A percentile compares a stretch with the other conserved stretches of the same genome.
Conservation (phyloP, 495 filamentous ascomycete species). For the Xylaria nigripes region DNA sequence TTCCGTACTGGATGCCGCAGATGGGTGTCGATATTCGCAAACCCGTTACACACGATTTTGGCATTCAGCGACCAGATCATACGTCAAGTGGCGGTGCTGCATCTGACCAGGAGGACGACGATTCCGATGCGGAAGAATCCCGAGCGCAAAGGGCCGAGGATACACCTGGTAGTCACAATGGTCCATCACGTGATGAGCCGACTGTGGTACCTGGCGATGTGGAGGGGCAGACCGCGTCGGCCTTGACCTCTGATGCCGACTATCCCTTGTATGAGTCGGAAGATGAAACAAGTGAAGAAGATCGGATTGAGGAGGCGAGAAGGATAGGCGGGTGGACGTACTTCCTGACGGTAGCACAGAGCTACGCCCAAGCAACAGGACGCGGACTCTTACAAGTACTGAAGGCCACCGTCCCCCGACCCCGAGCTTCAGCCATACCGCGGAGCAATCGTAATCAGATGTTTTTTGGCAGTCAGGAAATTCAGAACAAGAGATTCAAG, state of each 20-base stretch:
- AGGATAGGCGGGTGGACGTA: constrained; percentile 65
- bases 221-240: constrained; percentile 39
- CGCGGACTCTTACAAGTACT: constrained; percentile 38
- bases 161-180: constrained; percentile 18
- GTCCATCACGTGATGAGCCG: constrained; percentile 27
- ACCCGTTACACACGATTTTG: constrained; percentile 73
- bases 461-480: constrained; percentile 37
- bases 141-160: constrained; percentile 7
- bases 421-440: constrained; percentile 53
- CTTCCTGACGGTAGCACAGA: constrained; percentile 43
- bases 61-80: constrained; percentile 71
- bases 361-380: constrained; percentile 21
- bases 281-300: constrained; percentile 61
- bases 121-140: constrained; percentile 47
- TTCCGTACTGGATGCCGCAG: constrained; percentile 96
- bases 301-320: constrained; percentile 62
- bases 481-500: constrained; percentile 62
- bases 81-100: constrained; percentile 70
- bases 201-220: constrained; percentile 32
- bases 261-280: constrained; percentile 93
- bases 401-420: constrained; percentile 48
- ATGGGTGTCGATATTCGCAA: constrained; percentile 99
- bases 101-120: constrained; percentile 61
- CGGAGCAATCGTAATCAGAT: constrained; percentile 40
- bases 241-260: constrained; percentile 50